Conservation (phyloP, 1,284 basidiomycete genomes). For the Marasmius tenuissimus region DNA sequence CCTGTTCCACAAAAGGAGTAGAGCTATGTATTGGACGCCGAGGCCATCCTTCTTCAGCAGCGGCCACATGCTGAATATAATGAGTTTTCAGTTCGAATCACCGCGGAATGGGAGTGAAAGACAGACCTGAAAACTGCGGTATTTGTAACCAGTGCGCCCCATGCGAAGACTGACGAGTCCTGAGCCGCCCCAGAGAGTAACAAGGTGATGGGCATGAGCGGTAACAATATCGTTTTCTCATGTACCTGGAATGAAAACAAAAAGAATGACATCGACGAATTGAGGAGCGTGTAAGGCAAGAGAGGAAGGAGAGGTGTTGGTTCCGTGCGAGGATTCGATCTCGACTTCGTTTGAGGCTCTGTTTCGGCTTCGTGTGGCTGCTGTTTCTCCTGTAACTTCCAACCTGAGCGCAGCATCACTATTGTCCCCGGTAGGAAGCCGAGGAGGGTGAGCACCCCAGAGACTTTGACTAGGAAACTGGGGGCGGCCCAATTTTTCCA, state of each 20-base stretch:
- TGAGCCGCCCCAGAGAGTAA: slow-evolving; percentile 66
- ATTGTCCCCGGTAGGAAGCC: slow-evolving; percentile 64
- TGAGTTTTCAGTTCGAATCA: slow-evolving; percentile 6
- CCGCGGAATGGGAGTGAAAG: not conserved
- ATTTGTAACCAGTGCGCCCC: slow-evolving; percentile 82
- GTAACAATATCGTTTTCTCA: slow-evolving; percentile 91
- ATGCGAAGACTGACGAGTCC: slow-evolving; percentile 70
- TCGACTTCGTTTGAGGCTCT: slow-evolving; percentile 8
- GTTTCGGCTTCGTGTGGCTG: slow-evolving; percentile 17
- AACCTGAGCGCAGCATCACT: slow-evolving; percentile 52
- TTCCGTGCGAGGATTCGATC: slow-evolving; percentile 8
- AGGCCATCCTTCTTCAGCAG: slow-evolving; percentile 80
- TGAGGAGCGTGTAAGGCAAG: slow-evolving; percentile 70
- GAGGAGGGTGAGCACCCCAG: slow-evolving; percentile 57
- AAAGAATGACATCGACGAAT: slow-evolving; percentile 86
- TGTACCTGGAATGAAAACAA: slow-evolving; percentile 96
- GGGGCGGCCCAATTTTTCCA: slow-evolving; percentile 64
- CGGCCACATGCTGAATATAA: slow-evolving; percentile 79
- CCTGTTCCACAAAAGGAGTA: slow-evolving; percentile 78
- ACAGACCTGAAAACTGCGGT: slow-evolving; percentile 85
- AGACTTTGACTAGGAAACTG: slow-evolving; percentile 52
- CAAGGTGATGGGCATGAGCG: slow-evolving; percentile 82
- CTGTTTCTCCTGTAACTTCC: slow-evolving; percentile 28
- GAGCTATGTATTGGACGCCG: slow-evolving; percentile 69
- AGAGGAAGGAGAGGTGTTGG: slow-evolving; percentile 57